phyloP scores from a whole-genome alignment of 345 rosid species.

The Balakata baccata region DNA sequence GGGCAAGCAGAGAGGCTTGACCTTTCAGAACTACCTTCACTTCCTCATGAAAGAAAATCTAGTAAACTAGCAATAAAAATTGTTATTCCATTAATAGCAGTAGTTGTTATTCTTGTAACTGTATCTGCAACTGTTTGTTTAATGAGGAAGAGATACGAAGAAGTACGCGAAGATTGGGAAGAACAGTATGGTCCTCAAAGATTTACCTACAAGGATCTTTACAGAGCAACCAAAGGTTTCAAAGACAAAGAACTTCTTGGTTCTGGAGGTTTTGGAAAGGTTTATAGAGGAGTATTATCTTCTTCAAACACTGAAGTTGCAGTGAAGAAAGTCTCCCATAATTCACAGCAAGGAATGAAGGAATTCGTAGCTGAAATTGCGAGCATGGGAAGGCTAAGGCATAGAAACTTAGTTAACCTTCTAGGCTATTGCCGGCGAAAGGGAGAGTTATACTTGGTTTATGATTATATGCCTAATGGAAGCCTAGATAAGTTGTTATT shows the following conservation, averaged over 20 bases:
- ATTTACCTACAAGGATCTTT: constrained; percentile 5
- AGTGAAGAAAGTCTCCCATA: constrained; percentile 20
- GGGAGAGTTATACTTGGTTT: constrained; percentile 17
- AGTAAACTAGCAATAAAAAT: background rate
- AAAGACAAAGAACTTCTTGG: background rate
- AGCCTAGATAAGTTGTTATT: constrained; percentile 17
- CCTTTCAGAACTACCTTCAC: constrained; percentile 12
- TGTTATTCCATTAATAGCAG: background rate
- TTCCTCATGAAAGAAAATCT: background rate
- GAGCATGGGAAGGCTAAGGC: constrained; percentile 18
- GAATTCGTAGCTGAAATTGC: constrained; percentile 16
- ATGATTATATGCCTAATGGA: constrained; percentile 25
- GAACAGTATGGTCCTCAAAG: constrained; percentile 9
- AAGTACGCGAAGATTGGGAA: constrained; percentile 20
- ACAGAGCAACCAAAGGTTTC: constrained; percentile 18
- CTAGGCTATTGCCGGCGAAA: constrained; percentile 21
- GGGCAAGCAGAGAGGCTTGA: constrained; percentile 18
- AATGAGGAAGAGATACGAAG: constrained; percentile 14
- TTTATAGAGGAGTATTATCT: constrained; percentile 16
- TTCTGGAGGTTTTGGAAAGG: constrained; percentile 17
- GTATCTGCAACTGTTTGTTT: background rate
- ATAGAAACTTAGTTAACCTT: constrained; percentile 14
- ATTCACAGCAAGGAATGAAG: constrained; percentile 1
- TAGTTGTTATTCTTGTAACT: background rate
- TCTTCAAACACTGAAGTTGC: constrained; percentile 15